A percentile compares a stretch with the other conserved stretches of the same genome.
These are phyloP conservation scores for Coemansia umbellata DNA, from an alignment of 192 early-diverging fungal species.

Conservation along the genomic window DNA sequence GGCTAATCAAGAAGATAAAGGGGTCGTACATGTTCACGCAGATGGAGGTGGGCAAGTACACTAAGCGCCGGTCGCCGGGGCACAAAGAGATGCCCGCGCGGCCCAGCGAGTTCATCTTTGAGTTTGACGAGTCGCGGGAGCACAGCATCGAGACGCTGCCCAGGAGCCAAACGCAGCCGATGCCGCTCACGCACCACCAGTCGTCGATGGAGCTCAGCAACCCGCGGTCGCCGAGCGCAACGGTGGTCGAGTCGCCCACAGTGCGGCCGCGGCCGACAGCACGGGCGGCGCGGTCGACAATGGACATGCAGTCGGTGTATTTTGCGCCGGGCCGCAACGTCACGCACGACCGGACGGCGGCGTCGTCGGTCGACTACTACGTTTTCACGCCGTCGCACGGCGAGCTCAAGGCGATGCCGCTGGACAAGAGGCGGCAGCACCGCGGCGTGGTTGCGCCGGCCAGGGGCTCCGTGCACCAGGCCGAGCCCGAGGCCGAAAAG, in stretches of 20 bases:
- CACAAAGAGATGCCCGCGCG: constrained; percentile 1
- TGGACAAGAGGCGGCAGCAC: constrained; percentile 21
- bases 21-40: constrained; percentile 53
- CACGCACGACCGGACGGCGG: constrained; percentile 37
- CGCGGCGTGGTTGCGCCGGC: constrained; percentile 16
- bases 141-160: too few relatives aligned
- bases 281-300: constrained; percentile 16
- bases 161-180: constrained; percentile 11
- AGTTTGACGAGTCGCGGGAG: too few relatives aligned
- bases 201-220: constrained; percentile 36
- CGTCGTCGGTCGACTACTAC: constrained; percentile 47
- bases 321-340: constrained; percentile 50
- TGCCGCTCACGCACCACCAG: constrained; percentile 6
- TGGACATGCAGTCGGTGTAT: constrained; percentile 48
- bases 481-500: constrained; percentile 12
- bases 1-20: constrained; percentile 47
- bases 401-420: constrained; percentile 14
- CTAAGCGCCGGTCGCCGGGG: constrained; percentile 32
- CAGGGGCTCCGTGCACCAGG: constrained; percentile 13
- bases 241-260: not conserved
- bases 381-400: constrained; percentile 34
- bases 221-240: constrained; percentile 13
- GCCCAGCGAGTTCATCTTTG: constrained; percentile 23
- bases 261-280: constrained; percentile 27
- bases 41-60: constrained; percentile 54